phyloP scores from a whole-genome alignment of 1,284 basidiomycete genomes.

The Ceratorhiza oryzae-sativae region DNA sequence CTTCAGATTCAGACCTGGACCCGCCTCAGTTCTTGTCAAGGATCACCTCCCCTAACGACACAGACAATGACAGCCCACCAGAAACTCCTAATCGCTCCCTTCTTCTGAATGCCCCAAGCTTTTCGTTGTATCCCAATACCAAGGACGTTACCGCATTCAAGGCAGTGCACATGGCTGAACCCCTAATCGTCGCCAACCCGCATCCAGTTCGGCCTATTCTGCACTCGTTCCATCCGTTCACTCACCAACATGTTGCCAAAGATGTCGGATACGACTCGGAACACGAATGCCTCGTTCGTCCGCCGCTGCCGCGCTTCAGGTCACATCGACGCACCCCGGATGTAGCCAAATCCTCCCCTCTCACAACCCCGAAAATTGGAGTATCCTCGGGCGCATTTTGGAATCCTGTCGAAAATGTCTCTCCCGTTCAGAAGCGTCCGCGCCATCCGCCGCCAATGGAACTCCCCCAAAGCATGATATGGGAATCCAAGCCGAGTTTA shows the following conservation, averaged over 20 bases:
- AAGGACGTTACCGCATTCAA: background rate
- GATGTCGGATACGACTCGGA: conserved; percentile 31
- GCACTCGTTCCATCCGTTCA: background rate
- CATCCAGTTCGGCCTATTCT: conserved; percentile 3
- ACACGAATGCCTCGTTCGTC: background rate
- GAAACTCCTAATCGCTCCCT: conserved; percentile 5
- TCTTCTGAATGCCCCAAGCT: background rate
- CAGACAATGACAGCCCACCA: conserved; percentile 29
- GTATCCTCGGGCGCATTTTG: background rate
- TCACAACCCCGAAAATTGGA: conserved; percentile 16
- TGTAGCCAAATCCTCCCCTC: background rate
- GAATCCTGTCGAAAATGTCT: background rate
- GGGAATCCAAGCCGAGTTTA: background rate
- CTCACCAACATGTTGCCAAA: background rate
- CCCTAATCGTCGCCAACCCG: conserved; percentile 12
- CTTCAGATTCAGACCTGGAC: conserved; percentile 16
- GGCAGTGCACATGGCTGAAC: background rate
- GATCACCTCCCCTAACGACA: conserved; percentile 5
- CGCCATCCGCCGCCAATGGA: conserved; percentile 10
- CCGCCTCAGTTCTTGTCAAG: background rate
- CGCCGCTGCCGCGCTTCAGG: background rate
- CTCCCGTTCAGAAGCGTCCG: background rate
- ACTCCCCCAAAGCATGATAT: background rate
- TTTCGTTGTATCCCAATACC: background rate
- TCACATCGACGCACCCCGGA: background rate